Percentiles rank a stretch among this genome's conserved stretches.
phyloP scores from a whole-genome alignment of 306 rosid genomes.

The Cucurbita maxima region DNA sequence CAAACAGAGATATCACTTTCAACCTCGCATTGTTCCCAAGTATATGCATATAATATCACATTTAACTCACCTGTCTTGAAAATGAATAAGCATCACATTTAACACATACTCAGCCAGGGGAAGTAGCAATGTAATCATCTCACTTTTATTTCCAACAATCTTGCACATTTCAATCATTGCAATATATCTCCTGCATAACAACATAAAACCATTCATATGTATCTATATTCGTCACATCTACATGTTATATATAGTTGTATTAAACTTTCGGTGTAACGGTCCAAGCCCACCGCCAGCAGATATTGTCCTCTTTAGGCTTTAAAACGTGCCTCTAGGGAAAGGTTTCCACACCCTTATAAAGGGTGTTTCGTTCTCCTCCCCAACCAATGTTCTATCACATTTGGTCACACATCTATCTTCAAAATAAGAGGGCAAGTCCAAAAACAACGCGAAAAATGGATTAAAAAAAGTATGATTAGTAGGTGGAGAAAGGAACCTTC shows the following conservation, averaged over 20 bases:
- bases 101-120: slow-evolving; percentile 68
- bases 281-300: too few species aligned
- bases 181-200: slow-evolving; percentile 61
- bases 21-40: neutral
- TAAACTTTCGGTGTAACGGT: too few species aligned
- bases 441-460: neutral
- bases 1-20: neutral
- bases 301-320: too few species aligned
- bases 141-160: slow-evolving; percentile 60
- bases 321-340: too few species aligned
- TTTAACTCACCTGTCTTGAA: slow-evolving; percentile 51
- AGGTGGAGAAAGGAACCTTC: slow-evolving; percentile 26
- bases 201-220: neutral
- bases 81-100: slow-evolving; percentile 64
- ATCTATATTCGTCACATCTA: too few species aligned
- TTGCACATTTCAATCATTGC: slow-evolving; percentile 96
- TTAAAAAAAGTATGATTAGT: neutral
- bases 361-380: too few species aligned
- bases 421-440: neutral
- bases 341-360: too few species aligned
- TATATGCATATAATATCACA: neutral
- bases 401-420: too few species aligned
- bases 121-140: slow-evolving; percentile 48
- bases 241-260: too few species aligned
- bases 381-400: too few species aligned